Evolutionary conservation across 129 eudicot genomes (phyloP).

Genomic region (Lactuca saligna): DNA sequence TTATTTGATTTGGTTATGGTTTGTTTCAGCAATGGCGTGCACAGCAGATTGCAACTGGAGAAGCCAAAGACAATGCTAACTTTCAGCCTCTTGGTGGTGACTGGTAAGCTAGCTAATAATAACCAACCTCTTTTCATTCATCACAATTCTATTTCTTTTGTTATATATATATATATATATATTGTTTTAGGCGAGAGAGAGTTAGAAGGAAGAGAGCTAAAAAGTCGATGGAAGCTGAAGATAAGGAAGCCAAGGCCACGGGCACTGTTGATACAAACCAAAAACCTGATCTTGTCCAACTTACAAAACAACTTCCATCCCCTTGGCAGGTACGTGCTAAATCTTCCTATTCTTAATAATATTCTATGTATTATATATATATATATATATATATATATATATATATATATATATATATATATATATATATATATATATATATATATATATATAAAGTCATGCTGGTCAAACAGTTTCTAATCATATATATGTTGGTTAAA

Average conservation of each 20-base stretch:
- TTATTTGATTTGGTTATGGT: too few species aligned
- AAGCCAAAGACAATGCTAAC: conserved; percentile 91
- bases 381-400: too few species aligned
- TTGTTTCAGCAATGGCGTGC: conserved; percentile 82
- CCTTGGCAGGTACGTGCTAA: conserved; percentile 95
- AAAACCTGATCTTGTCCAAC: conserved; percentile 60
- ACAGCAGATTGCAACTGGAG: conserved; percentile 90
- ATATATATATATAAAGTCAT: too few species aligned
- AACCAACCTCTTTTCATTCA: neutral
- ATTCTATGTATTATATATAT: too few species aligned
- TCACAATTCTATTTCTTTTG: neutral
- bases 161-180: too few species aligned
- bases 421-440: too few species aligned
- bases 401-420: too few species aligned
- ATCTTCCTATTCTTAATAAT: neutral
- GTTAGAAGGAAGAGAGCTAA: conserved; percentile 84
- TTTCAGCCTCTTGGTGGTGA: conserved; percentile 99
- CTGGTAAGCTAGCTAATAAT: conserved; percentile 48
- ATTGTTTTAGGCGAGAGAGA: conserved; percentile 73
- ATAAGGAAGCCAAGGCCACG: conserved; percentile 29
- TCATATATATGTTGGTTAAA: too few species aligned
- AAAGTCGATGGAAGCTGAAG: conserved; percentile 40
- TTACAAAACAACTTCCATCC: conserved; percentile 63
- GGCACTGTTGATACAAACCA: conserved; percentile 26
- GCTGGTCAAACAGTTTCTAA: too few species aligned